Evolutionary conservation across 352 stramenopile genomes (phyloP), one percentile per base, ranked within the genome.

Genomic region (Proteromonas lacertae): DNA sequence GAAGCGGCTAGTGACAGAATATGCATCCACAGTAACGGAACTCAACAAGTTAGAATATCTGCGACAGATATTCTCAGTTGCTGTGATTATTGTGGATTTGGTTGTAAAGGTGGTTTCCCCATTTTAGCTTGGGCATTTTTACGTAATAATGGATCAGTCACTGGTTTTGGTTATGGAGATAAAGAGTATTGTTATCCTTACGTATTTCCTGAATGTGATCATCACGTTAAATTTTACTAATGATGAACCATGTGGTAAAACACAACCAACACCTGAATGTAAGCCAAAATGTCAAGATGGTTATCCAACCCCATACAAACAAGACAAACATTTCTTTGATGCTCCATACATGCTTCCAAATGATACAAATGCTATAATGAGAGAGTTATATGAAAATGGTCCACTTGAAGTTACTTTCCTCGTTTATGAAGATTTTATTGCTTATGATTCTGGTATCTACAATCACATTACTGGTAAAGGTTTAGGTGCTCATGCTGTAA

Each of bases 341-440:
- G 29, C 41, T 31, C 46, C 40, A 10, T 64, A 59, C 37, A n/a
- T n/a, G n/a, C n/a, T n/a, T n/a, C n/a, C n/a, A n/a, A n/a, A n/a
- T n/a, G 44, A 29, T 13, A 35, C 52, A n/a, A 14, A 3, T 4
- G 40, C 40, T 22, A 64, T 61, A 23, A 43, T 56, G 45, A 40
- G 45, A 31, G 46, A 59, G 32, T 50, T 64, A 18, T 51, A 59
- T 33, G 32, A 56, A 25, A 36, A 50, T 12, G 47, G 47, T 3
- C 35, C 46, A 7, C 39, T 62, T 5, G 46, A 47, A 8, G 55
- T 46, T 2, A 45, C 51, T 10, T 59, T 64, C 35, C 45, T 30
- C 17, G 55, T 64, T 0, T 62, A 62, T 38, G 41, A 54, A 21
- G 53, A 62, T 42, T 64, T 64, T 35, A 40, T 61, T 25, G 46